Evolutionary conservation across 352 stramenopile genomes (phyloP), one percentile per base, ranked within the genome.

Genomic region (Sclerospora graminicola): DNA sequence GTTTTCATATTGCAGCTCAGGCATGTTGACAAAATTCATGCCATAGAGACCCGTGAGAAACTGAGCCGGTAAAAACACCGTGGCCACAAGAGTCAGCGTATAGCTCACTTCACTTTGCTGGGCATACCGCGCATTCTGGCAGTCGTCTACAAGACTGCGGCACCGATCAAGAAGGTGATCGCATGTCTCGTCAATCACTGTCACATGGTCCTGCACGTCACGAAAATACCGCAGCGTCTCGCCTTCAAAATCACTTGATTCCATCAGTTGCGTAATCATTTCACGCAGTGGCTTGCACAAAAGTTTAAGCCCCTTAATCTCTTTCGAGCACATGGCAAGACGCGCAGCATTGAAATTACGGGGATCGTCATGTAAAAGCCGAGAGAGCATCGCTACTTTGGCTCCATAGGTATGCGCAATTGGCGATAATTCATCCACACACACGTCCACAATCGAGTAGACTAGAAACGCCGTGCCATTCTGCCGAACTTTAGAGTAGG

Each of bases 131-230:
- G 73, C 65, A 24, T 80, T 84, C 42, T 89, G 66, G 41, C 68
- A 71, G 28, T 88, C 73, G 7, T 94, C 76, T 3, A 77, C 45
- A 0, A n/a, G n/a, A n/a, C n/a, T n/a, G n/a, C n/a, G n/a, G n/a
- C n/a, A n/a, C n/a, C n/a, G n/a, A n/a, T n/a, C 76, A 53, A 92
- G 41, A 35, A 89, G 74, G 36, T 78, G 79, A 51, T 89, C 77
- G 40, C 82, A 85, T 20, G 85, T 82, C 31, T 89, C 76, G 15
- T 84, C 69, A 7, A 91, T 69, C 35, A 87, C 82, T 34, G 65
- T 70, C 34, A 92, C 62, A 41, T 92, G 80, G 46, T 94, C 82
- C 28, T 92, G 80, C 58, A 27, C n/a, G n/a, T n/a, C n/a, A n/a
- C n/a, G n/a, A n/a, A n/a, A n/a, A n/a, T n/a, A n/a, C n/a, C n/a